These are phyloP conservation scores for Chlamydomonas applanata DNA, from an alignment of 139 green algal species.

Conservation along the genomic window DNA sequence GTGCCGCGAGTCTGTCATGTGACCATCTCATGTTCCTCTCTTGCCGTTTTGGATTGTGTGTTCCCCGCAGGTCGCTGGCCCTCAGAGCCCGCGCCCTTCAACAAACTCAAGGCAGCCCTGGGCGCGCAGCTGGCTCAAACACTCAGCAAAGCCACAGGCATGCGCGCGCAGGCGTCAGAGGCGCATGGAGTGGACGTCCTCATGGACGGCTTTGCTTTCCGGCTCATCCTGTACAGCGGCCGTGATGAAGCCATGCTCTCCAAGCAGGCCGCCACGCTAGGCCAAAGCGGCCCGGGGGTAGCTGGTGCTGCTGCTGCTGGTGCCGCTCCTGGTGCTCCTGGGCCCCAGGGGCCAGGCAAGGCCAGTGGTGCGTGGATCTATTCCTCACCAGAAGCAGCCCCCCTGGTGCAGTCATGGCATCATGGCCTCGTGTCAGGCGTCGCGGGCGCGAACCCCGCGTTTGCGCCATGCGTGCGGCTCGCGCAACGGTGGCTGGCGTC, in stretches of 20 bases:
- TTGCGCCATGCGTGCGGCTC: conserved; percentile 50
- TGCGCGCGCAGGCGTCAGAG: conserved; percentile 44
- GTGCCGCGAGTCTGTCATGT: no score
- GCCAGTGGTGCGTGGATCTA: background rate
- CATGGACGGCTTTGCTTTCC: conserved; percentile 75
- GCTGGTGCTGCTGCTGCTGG: background rate
- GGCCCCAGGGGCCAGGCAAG: conserved; percentile 19
- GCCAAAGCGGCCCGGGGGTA: background rate
- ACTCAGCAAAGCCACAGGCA: conserved; percentile 48
- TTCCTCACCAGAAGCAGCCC: conserved; percentile 15
- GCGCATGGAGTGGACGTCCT: conserved; percentile 66
- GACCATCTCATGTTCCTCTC: no score
- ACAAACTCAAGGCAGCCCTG: conserved; percentile 74
- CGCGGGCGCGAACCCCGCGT: conserved; percentile 48
- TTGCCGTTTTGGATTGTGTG: no score
- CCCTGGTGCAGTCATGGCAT: conserved; percentile 56
- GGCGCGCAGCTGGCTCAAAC: conserved; percentile 66
- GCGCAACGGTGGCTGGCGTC: conserved; percentile 63
- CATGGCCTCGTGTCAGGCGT: conserved; percentile 55
- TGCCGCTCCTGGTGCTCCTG: background rate
- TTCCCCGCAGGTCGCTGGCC: conserved; percentile 50
- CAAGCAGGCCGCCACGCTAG: background rate
- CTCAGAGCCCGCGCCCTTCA: conserved; percentile 53
- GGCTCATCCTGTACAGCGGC: conserved; percentile 61
- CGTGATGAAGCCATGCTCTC: conserved; percentile 47